Base-by-base conservation (phyloP, 73 alveolate species). In the Breviolum minutum region DNA sequence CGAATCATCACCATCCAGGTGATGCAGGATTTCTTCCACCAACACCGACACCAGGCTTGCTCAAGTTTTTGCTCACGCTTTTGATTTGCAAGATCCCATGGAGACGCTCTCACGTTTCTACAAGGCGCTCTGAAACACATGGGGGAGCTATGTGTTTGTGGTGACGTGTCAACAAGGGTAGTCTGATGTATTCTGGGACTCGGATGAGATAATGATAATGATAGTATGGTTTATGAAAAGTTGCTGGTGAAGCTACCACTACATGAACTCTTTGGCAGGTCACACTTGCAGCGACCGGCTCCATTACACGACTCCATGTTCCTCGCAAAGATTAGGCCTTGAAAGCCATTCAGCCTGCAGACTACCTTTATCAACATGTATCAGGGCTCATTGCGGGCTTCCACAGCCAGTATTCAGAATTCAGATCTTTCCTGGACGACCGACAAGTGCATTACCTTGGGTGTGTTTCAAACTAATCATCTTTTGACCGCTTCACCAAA, bases 21-120 rank as follows among this genome's bases (percentile, higher is more conserved):
- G 54, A 40, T 40, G 54, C 54, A 40, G 54, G 54, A 40, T 40
- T 40, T 40, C 54, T 40, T 40, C 54, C 54, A 40, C 54, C 3
- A 40, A 40, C 54, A 40, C 5, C 3, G 3, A 40, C n/a, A 40
- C 63, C 87, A 92, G 97, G 97, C 80, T 92, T n/a, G 97, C 97
- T 29, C 90, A 92, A 26, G 97, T 80, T 79, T 92, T 92, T 30
- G 89, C 97, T 16, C 97, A 92, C 66, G 90, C 88, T 26, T 92
- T 92, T 40, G 62, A 68, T 74, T 74, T 92, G 66, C 97, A 71
- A 80, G 97, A 92, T 60, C 97, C 97, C 60, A 74, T 92, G 89
- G 97, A 92, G 97, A 92, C 97, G 66, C 97, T 92, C 7, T 92
- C 97, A 8, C 85, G 97, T 32, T 92, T 92, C 79, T 92, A 92